Conservation (phyloP, 192 early-diverging fungal genomes). For the Cladochytrium replicatum region DNA sequence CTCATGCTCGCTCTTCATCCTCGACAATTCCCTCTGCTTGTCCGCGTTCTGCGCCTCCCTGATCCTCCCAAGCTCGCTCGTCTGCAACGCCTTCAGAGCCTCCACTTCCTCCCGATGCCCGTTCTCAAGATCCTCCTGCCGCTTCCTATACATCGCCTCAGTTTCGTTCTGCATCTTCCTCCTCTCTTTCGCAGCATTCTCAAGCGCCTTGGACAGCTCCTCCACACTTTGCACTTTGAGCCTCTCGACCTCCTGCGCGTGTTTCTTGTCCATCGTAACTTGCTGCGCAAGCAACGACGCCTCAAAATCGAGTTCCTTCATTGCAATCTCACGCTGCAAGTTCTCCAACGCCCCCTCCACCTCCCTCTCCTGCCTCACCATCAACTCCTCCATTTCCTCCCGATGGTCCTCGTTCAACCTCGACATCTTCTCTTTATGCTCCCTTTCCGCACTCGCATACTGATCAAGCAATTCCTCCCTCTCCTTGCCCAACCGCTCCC, state of each 20-base stretch:
- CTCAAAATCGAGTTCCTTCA: neutral
- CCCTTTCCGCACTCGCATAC: neutral
- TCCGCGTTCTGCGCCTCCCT: neutral
- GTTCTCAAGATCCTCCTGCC: slow-evolving; percentile 9
- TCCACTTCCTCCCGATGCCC: slow-evolving; percentile 5
- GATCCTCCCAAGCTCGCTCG: no score
- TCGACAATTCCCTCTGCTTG: slow-evolving; percentile 1
- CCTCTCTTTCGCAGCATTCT: neutral
- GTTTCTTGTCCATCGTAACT: neutral
- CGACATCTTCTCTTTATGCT: neutral
- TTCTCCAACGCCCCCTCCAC: neutral
- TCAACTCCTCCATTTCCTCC: slow-evolving; percentile 11
- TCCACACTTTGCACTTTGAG: neutral
- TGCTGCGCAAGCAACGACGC: neutral
- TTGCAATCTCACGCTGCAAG: slow-evolving; percentile 3
- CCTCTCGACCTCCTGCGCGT: neutral
- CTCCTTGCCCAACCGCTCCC: neutral
- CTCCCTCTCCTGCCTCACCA: neutral
- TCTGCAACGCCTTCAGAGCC: no score
- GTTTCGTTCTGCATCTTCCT: neutral
- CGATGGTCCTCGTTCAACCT: slow-evolving; percentile 2
- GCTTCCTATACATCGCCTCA: slow-evolving; percentile 5
- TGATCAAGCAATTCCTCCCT: neutral
- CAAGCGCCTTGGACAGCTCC: neutral
- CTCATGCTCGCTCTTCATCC: neutral